Conservation (phyloP, 2,329 filamentous ascomycete genomes). For the Penicillium sp. region DNA sequence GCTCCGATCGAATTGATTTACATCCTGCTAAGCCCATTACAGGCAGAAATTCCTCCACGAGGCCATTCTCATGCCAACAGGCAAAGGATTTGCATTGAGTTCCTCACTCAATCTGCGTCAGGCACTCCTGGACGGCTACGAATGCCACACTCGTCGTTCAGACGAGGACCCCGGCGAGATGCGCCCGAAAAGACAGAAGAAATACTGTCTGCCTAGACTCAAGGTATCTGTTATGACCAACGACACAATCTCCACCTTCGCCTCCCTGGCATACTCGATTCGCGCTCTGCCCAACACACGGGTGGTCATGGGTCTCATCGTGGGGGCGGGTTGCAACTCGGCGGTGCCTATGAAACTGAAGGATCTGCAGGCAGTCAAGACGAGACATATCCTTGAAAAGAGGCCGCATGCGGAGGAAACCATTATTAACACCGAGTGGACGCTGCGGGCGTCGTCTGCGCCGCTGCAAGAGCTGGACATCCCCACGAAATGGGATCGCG, state of each 20-base stretch:
- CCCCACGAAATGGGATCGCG: slow-evolving; percentile 65
- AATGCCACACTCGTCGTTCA: slow-evolving; percentile 42
- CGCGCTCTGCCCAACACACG: slow-evolving; percentile 57
- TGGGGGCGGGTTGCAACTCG: slow-evolving; percentile 74
- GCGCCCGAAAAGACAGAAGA: slow-evolving; percentile 29
- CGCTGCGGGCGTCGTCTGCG: slow-evolving; percentile 65
- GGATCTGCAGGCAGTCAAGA: slow-evolving; percentile 60
- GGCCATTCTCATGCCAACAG: slow-evolving; percentile 52
- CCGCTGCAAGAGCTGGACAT: slow-evolving; percentile 61
- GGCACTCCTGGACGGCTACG: slow-evolving; percentile 36
- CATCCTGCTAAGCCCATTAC: slow-evolving; percentile 6
- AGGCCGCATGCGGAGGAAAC: slow-evolving; percentile 55
- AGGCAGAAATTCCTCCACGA: slow-evolving; percentile 50
- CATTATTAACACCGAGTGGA: slow-evolving; percentile 77
- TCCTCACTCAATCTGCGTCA: slow-evolving; percentile 36
- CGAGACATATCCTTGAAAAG: slow-evolving; percentile 46
- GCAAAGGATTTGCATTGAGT: slow-evolving; percentile 50
- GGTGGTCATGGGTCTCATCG: slow-evolving; percentile 71
- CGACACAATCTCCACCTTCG: slow-evolving; percentile 71
- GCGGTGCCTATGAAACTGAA: slow-evolving; percentile 65
- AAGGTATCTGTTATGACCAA: slow-evolving; percentile 71
- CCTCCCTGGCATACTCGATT: slow-evolving; percentile 71
- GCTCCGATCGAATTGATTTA: background rate
- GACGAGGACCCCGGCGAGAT: slow-evolving; percentile 24
- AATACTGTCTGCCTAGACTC: slow-evolving; percentile 56